Evolutionary conservation across 768 basidiomycete species (phyloP).

Genomic region (Auriscalpium orientale): DNA sequence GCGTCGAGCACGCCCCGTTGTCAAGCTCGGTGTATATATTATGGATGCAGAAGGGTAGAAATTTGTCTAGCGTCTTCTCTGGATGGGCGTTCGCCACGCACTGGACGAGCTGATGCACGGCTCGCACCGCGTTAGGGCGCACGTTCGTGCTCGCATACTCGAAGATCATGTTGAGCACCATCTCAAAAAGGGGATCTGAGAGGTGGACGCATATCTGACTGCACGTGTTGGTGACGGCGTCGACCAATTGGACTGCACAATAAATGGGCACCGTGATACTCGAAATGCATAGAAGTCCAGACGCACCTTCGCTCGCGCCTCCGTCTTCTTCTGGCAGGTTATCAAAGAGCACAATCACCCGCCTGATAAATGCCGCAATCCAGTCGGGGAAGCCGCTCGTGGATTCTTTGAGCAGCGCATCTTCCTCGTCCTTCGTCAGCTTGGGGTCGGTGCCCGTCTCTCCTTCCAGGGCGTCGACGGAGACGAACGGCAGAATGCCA

Average conservation of each 20-base stretch:
- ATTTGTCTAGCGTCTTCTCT: slow-evolving; percentile 66
- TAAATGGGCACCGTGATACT: background rate
- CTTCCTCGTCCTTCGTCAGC: slow-evolving; percentile 60
- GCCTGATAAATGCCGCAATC: slow-evolving; percentile 72
- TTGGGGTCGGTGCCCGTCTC: slow-evolving; percentile 4
- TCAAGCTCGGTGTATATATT: slow-evolving; percentile 76
- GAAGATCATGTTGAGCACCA: slow-evolving; percentile 76
- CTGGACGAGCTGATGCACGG: slow-evolving; percentile 79
- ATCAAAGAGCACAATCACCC: slow-evolving; percentile 74
- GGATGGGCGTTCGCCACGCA: slow-evolving; percentile 80
- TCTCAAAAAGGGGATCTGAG: slow-evolving; percentile 67
- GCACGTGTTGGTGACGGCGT: slow-evolving; percentile 69
- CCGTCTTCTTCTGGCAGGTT: slow-evolving; percentile 81
- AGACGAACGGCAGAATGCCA: slow-evolving; percentile 21
- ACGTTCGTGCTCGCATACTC: slow-evolving; percentile 78
- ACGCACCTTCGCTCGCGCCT: slow-evolving; percentile 55
- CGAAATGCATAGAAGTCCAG: background rate
- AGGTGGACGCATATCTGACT: slow-evolving; percentile 71
- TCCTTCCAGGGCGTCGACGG: slow-evolving; percentile 29
- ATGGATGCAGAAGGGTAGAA: slow-evolving; percentile 62
- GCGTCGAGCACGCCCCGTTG: slow-evolving; percentile 71
- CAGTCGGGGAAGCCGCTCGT: slow-evolving; percentile 75
- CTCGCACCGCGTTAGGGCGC: slow-evolving; percentile 79
- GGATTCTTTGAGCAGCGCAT: slow-evolving; percentile 60
- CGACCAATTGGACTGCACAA: slow-evolving; percentile 58